Evolutionary conservation across 2,329 filamentous ascomycete species (phyloP), one percentile per base, ranked within the genome.

Genomic region (Phyllosticta citribraziliensis): DNA sequence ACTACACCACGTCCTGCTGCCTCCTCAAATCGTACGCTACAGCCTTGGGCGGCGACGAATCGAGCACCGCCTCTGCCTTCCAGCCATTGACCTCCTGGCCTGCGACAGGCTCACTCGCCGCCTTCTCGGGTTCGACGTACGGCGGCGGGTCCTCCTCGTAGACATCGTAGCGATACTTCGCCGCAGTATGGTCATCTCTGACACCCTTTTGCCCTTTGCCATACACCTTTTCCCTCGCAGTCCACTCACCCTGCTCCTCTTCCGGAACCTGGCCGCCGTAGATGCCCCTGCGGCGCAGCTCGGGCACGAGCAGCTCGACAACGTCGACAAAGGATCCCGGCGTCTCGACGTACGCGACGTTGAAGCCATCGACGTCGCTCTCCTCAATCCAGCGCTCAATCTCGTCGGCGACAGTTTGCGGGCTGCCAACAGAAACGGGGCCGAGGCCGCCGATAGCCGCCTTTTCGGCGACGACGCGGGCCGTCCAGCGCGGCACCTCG

Each of bases 141-240:
- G 75, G 71, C 4, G 75, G 71, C 24, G 67, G 59, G 30, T 84
- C 80, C 65, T 86, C 82, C 61, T 79, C 70, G 65, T 86, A 87
- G 1, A 84, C 79, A 65, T 82, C 77, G 65, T 87, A 88, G 72
- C 83, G 85, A 68, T 86, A 88, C 64, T 66, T 70, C 56, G 78
- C 82, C 0, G 84, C 85, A 0, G 75, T 67, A 69, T 88, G 85
- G 69, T 88, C 85, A 64, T 74, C 74, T 47, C 84, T 75, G 62
- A 88, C 67, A 14, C 77, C 74, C 5, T 71, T 77, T 69, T 87
- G 84, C 0, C 84, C 85, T 63, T 75, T 76, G 0, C 84, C 84
- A 69, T 86, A 87, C 0, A 87, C 73, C 71, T 82, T 86, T 71
- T 88, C 85, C 19, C 84, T 73, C 0, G 67, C 66, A 10, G 68